Evolutionary conservation across 148 eudicot genomes (phyloP).

Genomic region (Fagopyrum homotropicum): DNA sequence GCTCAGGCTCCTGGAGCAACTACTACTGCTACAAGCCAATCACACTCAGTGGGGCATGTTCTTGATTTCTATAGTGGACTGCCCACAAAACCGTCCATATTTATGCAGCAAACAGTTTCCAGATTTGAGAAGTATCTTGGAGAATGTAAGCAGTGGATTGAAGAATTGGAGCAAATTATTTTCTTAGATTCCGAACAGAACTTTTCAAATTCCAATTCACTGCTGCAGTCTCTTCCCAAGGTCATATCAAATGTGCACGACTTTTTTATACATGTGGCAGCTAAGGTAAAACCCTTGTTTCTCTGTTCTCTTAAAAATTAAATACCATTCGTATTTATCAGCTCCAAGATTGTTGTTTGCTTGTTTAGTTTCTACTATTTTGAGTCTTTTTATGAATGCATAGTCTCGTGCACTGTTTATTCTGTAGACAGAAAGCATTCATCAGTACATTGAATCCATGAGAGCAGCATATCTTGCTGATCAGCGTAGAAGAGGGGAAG

Average conservation of each 20-base stretch:
- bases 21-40: conserved; percentile 33
- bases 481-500: conserved; percentile 79
- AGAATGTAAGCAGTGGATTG: conserved; percentile 88
- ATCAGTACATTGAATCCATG: conserved; percentile 97
- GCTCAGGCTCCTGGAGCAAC: conserved; percentile 53
- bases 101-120: conserved; percentile 68
- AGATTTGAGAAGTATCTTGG: conserved; percentile 78
- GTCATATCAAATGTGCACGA: conserved; percentile 88
- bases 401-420: not conserved
- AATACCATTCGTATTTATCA: not conserved
- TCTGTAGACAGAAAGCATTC: conserved; percentile 86
- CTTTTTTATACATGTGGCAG: conserved; percentile 94
- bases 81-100: conserved; percentile 85
- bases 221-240: conserved; percentile 88
- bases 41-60: conserved; percentile 42
- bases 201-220: conserved; percentile 41
- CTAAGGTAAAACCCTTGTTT: conserved; percentile 51
- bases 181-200: conserved; percentile 60
- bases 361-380: not conserved
- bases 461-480: conserved; percentile 89
- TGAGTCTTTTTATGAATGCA: not conserved
- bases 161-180: conserved; percentile 88
- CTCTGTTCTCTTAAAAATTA: not conserved
- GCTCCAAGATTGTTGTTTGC: not conserved
- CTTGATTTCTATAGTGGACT: conserved; percentile 82